Percentiles rank a stretch among this genome's conserved stretches.
phyloP scores from a whole-genome alignment of 495 filamentous ascomycete genomes.

The Penicillium tannophilum region DNA sequence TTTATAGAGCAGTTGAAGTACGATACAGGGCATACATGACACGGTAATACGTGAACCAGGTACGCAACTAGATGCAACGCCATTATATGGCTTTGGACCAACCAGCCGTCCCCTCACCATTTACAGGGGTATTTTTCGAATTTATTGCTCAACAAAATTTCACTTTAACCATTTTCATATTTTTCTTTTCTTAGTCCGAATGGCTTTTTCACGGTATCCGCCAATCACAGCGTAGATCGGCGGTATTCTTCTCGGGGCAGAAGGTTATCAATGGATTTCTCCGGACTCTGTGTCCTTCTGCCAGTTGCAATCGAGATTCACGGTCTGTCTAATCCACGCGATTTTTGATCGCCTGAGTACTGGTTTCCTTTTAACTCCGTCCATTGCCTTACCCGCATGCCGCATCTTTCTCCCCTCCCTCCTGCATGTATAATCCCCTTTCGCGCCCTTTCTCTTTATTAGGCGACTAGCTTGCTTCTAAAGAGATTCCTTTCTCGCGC shows the following conservation, averaged over 20 bases:
- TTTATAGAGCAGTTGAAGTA: neutral
- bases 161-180: slow-evolving; percentile 4
- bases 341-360: slow-evolving; percentile 22
- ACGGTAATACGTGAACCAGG: slow-evolving; percentile 27
- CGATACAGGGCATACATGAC: slow-evolving; percentile 12
- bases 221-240: slow-evolving; percentile 27
- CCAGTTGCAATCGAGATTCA: slow-evolving; percentile 38
- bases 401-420: slow-evolving; percentile 28
- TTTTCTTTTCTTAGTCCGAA: slow-evolving; percentile 11
- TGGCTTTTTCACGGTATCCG: slow-evolving; percentile 15
- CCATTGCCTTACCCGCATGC: slow-evolving; percentile 37
- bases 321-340: slow-evolving; percentile 28
- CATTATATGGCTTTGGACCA: slow-evolving; percentile 32
- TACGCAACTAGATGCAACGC: slow-evolving; percentile 26
- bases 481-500: slow-evolving; percentile 5
- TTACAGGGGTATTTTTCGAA: slow-evolving; percentile 23
- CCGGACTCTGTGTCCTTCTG: slow-evolving; percentile 27
- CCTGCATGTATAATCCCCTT: slow-evolving; percentile 29
- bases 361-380: slow-evolving; percentile 40
- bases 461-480: slow-evolving; percentile 7
- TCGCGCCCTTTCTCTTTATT: slow-evolving; percentile 17
- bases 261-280: slow-evolving; percentile 36
- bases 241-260: slow-evolving; percentile 20
- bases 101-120: slow-evolving; percentile 31
- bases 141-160: slow-evolving; percentile 4